Percentiles rank a stretch among this genome's conserved stretches.
phyloP scores from a whole-genome alignment of 352 stramenopile species.

The Phytopythium mirpurense region DNA sequence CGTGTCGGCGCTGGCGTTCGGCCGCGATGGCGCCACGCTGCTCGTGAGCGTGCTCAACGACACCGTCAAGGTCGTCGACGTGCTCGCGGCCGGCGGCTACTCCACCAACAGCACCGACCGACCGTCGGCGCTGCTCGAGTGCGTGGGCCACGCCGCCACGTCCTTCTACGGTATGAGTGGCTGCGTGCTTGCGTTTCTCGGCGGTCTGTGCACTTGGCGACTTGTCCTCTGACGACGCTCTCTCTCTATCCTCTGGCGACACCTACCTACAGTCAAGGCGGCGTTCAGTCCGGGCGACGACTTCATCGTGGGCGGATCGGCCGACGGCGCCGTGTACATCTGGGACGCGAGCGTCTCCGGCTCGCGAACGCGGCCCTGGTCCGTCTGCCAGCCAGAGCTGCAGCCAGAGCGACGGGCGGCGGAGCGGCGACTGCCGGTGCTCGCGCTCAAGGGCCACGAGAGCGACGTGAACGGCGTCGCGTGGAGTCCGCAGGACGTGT shows the following conservation, averaged over 20 bases:
- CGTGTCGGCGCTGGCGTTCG: conserved; percentile 51
- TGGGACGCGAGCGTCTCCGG: conserved; percentile 30
- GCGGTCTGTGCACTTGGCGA: not conserved
- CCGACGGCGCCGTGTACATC: conserved; percentile 48
- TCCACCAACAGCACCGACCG: conserved; percentile 3
- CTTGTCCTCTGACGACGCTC: too few species aligned
- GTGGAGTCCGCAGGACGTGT: conserved; percentile 48
- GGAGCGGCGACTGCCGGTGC: conserved; percentile 15
- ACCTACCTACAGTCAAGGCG: conserved; percentile 27
- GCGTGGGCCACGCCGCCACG: conserved; percentile 37
- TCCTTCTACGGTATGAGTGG: conserved; percentile 68
- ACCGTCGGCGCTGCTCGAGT: conserved; percentile 21
- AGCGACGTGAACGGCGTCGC: conserved; percentile 66
- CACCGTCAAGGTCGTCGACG: conserved; percentile 50
- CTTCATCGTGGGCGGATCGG: conserved; percentile 52
- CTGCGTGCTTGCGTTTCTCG: not conserved
- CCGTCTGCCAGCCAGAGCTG: not conserved
- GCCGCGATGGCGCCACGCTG: conserved; percentile 24
- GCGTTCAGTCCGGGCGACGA: conserved; percentile 56
- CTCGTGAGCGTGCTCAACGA: conserved; percentile 65
- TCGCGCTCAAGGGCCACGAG: conserved; percentile 53
- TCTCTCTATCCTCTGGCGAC: too few species aligned
- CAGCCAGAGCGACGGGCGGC: not conserved
- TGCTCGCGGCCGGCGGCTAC: conserved; percentile 2
- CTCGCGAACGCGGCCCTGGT: not conserved